phyloP scores from a whole-genome alignment of 352 stramenopile species.

The Globisporangium nagaii region DNA sequence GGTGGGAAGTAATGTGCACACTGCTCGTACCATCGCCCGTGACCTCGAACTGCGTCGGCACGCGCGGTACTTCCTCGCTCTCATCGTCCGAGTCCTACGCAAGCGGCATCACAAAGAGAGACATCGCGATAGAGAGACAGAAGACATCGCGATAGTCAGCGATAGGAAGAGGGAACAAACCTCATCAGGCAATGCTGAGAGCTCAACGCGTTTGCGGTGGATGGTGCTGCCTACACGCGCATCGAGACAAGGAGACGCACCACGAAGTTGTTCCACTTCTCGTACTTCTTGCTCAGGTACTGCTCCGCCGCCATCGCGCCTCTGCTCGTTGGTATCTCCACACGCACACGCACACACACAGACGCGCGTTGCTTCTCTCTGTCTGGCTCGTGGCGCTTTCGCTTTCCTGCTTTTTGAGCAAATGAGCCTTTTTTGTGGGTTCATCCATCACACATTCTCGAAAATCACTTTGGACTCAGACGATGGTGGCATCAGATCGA shows the following conservation, averaged over 20 bases:
- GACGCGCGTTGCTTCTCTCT: neutral
- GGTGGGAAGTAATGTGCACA: no score
- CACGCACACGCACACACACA: neutral
- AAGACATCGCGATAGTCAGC: no score
- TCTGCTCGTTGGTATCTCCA: neutral
- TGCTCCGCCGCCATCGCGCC: conserved; percentile 42
- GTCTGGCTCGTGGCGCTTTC: neutral
- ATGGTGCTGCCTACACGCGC: no score
- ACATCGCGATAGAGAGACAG: neutral
- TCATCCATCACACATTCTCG: conserved; percentile 11
- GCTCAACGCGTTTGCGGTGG: no score
- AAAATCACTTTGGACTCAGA: conserved; percentile 9
- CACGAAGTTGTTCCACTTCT: conserved; percentile 87
- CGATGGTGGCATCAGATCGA: neutral
- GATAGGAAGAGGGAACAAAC: no score
- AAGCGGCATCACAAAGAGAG: neutral
- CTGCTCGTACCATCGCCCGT: conserved; percentile 61
- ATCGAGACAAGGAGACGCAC: no score
- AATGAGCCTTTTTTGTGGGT: no score
- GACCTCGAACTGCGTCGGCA: conserved; percentile 78
- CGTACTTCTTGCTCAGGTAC: conserved; percentile 85
- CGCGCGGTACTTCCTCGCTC: conserved; percentile 36
- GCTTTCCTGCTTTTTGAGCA: no score
- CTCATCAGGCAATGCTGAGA: no score
- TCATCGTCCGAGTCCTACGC: conserved; percentile 40